Conservation (phyloP, 202 grass and related monocot genomes). For the Miscanthus sacchariflorus region DNA sequence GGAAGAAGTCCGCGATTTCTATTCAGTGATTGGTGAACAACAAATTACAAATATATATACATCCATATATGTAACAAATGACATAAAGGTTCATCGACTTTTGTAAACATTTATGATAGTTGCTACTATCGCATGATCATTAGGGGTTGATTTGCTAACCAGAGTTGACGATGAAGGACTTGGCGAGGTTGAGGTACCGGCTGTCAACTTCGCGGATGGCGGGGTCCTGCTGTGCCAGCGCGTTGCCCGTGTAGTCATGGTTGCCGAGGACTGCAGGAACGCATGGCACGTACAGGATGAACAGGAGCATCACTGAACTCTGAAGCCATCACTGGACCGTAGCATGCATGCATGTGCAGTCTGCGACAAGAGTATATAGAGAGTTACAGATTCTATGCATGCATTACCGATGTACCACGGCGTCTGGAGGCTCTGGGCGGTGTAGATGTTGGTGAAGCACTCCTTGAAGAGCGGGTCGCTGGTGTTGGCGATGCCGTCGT, state of each 20-base stretch:
- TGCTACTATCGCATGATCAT: too few species aligned
- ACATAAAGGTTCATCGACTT: not conserved
- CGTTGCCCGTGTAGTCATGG: slow-evolving; percentile 85
- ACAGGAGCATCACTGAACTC: not conserved
- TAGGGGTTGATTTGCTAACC: slow-evolving; percentile 35
- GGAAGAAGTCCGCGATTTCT: slow-evolving; percentile 81
- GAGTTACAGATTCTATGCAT: too few species aligned
- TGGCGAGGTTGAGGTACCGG: slow-evolving; percentile 65
- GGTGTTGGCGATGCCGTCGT: slow-evolving; percentile 69
- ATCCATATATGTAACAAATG: not conserved
- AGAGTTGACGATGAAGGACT: slow-evolving; percentile 76
- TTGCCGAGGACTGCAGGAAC: slow-evolving; percentile 66
- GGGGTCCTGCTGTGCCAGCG: slow-evolving; percentile 63
- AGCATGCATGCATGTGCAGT: not conserved
- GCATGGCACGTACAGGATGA: not conserved
- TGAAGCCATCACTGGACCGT: not conserved
- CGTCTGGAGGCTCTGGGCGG: slow-evolving; percentile 73
- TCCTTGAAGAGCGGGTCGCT: slow-evolving; percentile 70
- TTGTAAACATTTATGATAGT: not conserved
- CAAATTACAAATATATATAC: not conserved
- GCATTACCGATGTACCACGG: slow-evolving; percentile 80
- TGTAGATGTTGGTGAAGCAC: slow-evolving; percentile 81
- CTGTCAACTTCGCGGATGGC: slow-evolving; percentile 60
- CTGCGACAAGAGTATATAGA: too few species aligned
- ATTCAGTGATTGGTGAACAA: not conserved